Evolutionary conservation across 2,329 filamentous ascomycete genomes (phyloP).

Genomic region (Rutstroemia sp.): DNA sequence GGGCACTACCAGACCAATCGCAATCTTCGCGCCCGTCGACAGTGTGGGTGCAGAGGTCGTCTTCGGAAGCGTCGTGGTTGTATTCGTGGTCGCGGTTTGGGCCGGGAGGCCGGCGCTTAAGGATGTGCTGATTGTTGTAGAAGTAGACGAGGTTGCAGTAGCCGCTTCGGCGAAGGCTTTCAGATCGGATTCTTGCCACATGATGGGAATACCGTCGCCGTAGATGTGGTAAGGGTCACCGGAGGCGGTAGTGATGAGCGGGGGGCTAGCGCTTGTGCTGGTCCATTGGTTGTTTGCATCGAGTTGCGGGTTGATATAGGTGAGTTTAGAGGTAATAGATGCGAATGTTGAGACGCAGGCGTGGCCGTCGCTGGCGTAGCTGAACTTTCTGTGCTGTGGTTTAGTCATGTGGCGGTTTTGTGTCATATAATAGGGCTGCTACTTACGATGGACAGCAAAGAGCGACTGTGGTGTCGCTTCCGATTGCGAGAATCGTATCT

Average conservation of each 20-base stretch:
- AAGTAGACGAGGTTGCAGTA: background rate
- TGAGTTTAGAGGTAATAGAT: background rate
- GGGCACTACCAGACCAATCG: background rate
- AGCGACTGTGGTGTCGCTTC: background rate
- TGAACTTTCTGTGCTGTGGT: background rate
- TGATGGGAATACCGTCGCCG: background rate
- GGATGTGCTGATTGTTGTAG: background rate
- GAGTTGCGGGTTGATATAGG: background rate
- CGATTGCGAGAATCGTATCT: background rate
- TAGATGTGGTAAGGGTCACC: background rate
- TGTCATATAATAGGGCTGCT: background rate
- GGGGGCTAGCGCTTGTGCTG: background rate
- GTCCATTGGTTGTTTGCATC: background rate
- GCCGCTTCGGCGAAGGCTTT: background rate
- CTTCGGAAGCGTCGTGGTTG: too few relatives aligned
- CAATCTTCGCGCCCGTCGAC: background rate
- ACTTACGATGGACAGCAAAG: background rate
- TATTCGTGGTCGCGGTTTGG: background rate
- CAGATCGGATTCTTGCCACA: background rate
- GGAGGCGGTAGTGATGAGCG: background rate
- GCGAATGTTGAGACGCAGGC: background rate
- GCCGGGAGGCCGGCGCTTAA: background rate
- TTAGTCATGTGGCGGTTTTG: background rate
- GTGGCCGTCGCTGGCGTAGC: background rate
- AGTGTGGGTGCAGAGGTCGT: background rate